Conservation (phyloP, 345 rosid genomes). For the Alliaria petiolata region DNA sequence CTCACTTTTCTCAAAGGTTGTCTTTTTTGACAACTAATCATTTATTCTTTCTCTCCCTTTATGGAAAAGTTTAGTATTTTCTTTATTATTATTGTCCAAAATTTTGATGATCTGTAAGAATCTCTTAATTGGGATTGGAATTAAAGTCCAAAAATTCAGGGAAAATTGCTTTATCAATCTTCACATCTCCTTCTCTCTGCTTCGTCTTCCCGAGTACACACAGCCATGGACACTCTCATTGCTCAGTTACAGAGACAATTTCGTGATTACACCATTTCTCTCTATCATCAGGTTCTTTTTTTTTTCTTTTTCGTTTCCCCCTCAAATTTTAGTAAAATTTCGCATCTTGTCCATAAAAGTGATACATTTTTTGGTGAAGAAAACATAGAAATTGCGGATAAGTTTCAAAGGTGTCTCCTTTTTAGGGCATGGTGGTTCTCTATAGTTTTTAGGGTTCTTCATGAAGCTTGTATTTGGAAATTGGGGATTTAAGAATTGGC, state of each 20-base stretch:
- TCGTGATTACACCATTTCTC: conserved; percentile 32
- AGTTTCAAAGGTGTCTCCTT: conserved; percentile 6
- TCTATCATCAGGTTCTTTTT: conserved; percentile 24
- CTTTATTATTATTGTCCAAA: conserved; percentile 22
- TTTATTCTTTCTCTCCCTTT: not conserved
- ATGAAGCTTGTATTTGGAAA: not conserved
- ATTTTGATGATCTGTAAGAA: conserved; percentile 14
- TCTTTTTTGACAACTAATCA: conserved; percentile 11
- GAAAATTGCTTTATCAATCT: conserved; percentile 2
- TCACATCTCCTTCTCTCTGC: not conserved
- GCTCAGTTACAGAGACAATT: conserved; percentile 30
- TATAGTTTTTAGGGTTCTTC: conserved; percentile 2
- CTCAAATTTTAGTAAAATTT: not conserved
- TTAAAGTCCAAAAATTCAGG: not conserved
- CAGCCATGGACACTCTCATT: conserved; percentile 19
- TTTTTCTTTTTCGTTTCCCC: no score
- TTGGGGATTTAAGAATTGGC: not conserved
- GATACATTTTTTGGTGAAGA: not conserved
- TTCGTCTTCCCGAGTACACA: not conserved
- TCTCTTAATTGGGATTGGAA: conserved; percentile 15
- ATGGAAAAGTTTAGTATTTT: not conserved
- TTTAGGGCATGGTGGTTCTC: not conserved
- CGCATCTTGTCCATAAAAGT: not conserved
- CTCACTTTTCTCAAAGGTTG: not conserved
- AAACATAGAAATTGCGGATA: not conserved